Percentiles rank a stretch among this genome's conserved stretches.
These are phyloP conservation scores for Ilex asprella DNA, from an alignment of 257 asterid species.

Conservation along the genomic window DNA sequence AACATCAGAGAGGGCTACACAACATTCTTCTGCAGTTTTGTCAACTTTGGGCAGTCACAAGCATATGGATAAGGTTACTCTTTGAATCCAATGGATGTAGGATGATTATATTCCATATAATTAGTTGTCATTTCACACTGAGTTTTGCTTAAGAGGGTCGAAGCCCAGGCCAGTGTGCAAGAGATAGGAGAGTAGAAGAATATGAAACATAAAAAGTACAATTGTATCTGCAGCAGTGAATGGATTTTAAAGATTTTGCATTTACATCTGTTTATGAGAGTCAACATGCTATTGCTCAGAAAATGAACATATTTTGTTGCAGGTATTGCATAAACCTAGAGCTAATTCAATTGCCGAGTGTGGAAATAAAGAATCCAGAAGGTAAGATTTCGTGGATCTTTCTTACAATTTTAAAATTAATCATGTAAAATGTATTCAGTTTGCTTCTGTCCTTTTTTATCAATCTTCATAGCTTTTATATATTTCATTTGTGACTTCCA, in stretches of 20 bases:
- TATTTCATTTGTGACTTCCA: too few relatives aligned
- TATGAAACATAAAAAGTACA: too few relatives aligned
- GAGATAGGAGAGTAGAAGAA: too few relatives aligned
- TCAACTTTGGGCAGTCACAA: conserved; percentile 26
- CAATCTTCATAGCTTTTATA: too few relatives aligned
- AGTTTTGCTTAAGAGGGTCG: too few relatives aligned
- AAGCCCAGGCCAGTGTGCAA: too few relatives aligned
- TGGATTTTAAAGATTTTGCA: background rate
- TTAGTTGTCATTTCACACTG: too few relatives aligned
- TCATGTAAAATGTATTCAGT: too few relatives aligned
- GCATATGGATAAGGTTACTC: conserved; percentile 31
- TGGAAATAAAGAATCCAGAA: conserved; percentile 48
- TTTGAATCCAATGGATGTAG: conserved; percentile 7
- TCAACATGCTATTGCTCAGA: background rate
- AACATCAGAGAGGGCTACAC: conserved; percentile 80
- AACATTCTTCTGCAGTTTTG: conserved; percentile 46
- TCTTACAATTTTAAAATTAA: background rate
- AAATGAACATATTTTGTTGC: conserved; percentile 14
- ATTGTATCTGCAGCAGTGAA: background rate
- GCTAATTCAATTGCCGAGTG: conserved; percentile 29
- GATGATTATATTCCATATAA: background rate
- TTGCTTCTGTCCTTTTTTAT: too few relatives aligned
- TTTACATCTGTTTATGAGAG: background rate
- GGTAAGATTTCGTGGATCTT: conserved; percentile 37
- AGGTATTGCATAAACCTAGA: conserved; percentile 37